Base-by-base conservation (phyloP, 2,329 filamentous ascomycete genomes). In the Mycogone perniciosa region DNA sequence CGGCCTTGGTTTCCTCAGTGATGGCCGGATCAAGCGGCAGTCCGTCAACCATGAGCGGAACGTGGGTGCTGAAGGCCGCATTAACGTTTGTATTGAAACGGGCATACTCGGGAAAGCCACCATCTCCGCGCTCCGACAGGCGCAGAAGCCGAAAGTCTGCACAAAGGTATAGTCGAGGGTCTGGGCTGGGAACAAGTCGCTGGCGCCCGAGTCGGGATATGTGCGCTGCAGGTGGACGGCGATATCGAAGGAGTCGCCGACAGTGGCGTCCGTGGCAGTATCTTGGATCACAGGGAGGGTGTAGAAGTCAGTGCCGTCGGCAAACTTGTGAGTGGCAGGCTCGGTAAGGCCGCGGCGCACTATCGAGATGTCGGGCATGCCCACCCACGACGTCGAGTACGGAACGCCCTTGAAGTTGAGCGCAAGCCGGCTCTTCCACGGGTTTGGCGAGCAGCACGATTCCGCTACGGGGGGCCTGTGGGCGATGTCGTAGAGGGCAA, bases 171-270 rank as follows among this genome's bases (percentile, higher is more conserved):
- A 78, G 47, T 75, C 71, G 11, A 79, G 66, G 6, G 42, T 66
- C 62, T 64, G 62, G 3, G 62, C 44, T 0, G 75, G 75, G 57
- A 84, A 79, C 2, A 85, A 68, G 42, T 71, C 62, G 0, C 72
- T 71, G 1, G 60, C 67, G 1, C 74, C 74, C 0, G 71, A 62
- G 31, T 63, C 51, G 0, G 79, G 77, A 49, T 78, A 82, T 0
- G 62, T 70, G 1, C 71, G 64, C 27, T 85, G 74, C 2, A 86
- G 70, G 57, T 84, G 78, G 29, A 75, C 64, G 6, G 82, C 83
- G 53, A 86, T 86, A 47, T 85, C 82, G 59, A 84, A 83, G 2
- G 81, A 80, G 65, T 86, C 83, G 5, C 82, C 82, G 3, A 85
- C 50, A 0, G 69, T 46, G 0, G 64, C 52, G 5, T 59, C 60